Percentiles rank a stretch among this genome's conserved stretches.
Evolutionary conservation across 202 grass and related monocot genomes (phyloP).

Genomic region (Brachypodium distachyon): DNA sequence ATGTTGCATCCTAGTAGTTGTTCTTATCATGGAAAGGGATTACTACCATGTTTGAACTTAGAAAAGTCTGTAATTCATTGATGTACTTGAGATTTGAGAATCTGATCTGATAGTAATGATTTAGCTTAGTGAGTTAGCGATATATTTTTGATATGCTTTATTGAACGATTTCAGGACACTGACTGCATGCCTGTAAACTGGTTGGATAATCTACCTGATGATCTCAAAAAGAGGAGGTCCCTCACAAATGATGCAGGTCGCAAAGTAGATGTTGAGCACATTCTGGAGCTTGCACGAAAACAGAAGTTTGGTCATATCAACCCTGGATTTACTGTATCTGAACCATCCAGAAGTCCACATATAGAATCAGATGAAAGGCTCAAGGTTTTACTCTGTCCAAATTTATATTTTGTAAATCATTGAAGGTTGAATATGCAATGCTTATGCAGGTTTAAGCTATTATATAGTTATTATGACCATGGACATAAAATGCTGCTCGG

Average conservation of each 20-base stretch:
- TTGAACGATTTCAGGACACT: slow-evolving; percentile 51
- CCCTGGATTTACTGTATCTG: slow-evolving; percentile 12
- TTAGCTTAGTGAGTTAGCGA: too few relatives aligned
- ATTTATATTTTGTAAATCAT: neutral
- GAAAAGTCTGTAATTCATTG: neutral
- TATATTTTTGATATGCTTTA: slow-evolving; percentile 7
- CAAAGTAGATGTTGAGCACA: slow-evolving; percentile 5
- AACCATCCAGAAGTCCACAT: neutral
- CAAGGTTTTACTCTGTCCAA: slow-evolving; percentile 21
- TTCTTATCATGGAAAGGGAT: neutral
- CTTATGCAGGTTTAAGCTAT: slow-evolving; percentile 6
- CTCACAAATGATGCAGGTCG: slow-evolving; percentile 11
- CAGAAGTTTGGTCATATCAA: slow-evolving; percentile 6
- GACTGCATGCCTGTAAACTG: slow-evolving; percentile 61
- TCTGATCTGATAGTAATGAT: neutral
- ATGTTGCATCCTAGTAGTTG: neutral
- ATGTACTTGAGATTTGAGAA: neutral
- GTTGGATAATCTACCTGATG: slow-evolving; percentile 30
- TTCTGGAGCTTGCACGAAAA: slow-evolving; percentile 23
- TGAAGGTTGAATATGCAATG: neutral
- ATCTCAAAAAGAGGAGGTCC: slow-evolving; percentile 24
- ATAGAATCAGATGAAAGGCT: slow-evolving; percentile 16
- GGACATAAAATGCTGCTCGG: neutral
- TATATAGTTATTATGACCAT: neutral
- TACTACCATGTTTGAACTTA: neutral